Percentiles rank a stretch among this genome's conserved stretches.
These are phyloP conservation scores for Apiospora koreana DNA, from an alignment of 2,329 filamentous ascomycete genomes.

Conservation along the genomic window DNA sequence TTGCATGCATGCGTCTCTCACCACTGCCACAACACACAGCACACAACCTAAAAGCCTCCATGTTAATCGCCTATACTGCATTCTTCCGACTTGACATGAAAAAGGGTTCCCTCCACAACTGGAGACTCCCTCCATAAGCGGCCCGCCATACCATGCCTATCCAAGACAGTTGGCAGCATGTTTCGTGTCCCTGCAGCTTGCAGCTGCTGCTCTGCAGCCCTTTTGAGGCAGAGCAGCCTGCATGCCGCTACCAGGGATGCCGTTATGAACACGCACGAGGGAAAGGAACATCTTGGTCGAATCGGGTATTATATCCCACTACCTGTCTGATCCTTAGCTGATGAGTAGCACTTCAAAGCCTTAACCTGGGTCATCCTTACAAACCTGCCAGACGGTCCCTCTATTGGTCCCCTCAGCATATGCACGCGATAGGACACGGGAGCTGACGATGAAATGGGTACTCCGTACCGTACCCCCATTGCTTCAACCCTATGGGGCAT, in stretches of 20 bases:
- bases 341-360: not conserved
- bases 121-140: not conserved
- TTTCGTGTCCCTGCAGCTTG: not conserved
- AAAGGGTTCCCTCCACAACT: not conserved
- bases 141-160: not conserved
- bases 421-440: not conserved
- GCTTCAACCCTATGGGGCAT: not conserved
- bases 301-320: not conserved
- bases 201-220: not conserved
- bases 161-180: not conserved
- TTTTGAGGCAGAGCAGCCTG: not conserved
- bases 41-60: not conserved
- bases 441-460: not conserved
- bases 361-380: not conserved
- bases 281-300: not conserved
- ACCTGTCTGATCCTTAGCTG: not conserved
- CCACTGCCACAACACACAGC: not conserved
- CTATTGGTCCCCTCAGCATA: constrained; percentile 4
- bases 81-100: not conserved
- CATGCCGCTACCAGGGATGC: not conserved
- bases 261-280: not conserved
- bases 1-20: not conserved
- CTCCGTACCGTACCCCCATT: not conserved
- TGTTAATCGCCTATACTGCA: not conserved
- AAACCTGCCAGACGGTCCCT: not conserved